phyloP scores from a whole-genome alignment of 306 rosid genomes.

The Medicago ruthenica region DNA sequence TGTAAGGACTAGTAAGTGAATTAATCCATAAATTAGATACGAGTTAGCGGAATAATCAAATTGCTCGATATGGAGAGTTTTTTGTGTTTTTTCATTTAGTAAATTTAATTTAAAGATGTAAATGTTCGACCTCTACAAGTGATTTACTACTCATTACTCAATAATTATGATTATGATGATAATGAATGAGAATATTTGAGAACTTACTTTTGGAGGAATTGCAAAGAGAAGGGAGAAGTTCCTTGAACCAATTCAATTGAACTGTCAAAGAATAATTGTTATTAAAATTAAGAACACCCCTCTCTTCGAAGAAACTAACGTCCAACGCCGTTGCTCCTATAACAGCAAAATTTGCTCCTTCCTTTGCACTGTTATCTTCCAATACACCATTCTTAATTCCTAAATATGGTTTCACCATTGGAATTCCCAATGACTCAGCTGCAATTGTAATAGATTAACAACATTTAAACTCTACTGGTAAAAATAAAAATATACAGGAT shows the following conservation, averaged over 20 bases:
- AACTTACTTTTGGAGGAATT: slow-evolving; percentile 46
- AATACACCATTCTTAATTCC: slow-evolving; percentile 29
- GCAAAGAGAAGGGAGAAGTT: slow-evolving; percentile 46
- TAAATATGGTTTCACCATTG: slow-evolving; percentile 51
- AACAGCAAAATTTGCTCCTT: slow-evolving; percentile 66
- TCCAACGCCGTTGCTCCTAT: slow-evolving; percentile 67
- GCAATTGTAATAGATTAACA: background rate
- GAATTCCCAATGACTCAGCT: slow-evolving; percentile 63
- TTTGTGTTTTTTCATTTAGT: too few species aligned
- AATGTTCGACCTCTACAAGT: too few species aligned
- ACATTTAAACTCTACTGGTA: too few species aligned
- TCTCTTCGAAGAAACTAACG: slow-evolving; percentile 37
- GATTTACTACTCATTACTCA: too few species aligned
- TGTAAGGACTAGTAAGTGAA: too few species aligned
- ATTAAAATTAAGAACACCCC: background rate
- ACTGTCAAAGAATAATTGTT: slow-evolving; percentile 49
- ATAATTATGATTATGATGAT: too few species aligned
- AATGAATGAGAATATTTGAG: too few species aligned
- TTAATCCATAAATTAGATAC: too few species aligned
- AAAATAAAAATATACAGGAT: too few species aligned
- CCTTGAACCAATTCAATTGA: slow-evolving; percentile 64
- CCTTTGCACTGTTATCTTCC: slow-evolving; percentile 7
- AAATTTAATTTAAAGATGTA: too few species aligned
- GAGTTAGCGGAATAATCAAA: too few species aligned
- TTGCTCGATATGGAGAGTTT: too few species aligned